phyloP scores from a whole-genome alignment of 2,329 filamentous ascomycete species.

The Elsinoe necatrix region DNA sequence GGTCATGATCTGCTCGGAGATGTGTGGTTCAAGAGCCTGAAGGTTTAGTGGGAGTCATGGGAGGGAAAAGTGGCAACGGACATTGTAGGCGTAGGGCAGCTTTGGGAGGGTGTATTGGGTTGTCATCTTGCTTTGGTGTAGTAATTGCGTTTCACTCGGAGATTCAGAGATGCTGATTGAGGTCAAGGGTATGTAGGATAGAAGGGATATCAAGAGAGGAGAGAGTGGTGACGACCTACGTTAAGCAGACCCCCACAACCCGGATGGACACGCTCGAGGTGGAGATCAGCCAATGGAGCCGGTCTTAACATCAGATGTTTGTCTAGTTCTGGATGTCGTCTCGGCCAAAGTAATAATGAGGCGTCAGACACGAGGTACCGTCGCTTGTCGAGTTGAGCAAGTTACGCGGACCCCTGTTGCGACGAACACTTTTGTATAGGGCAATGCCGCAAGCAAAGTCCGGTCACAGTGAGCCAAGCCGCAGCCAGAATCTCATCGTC shows the following conservation, averaged over 20 bases:
- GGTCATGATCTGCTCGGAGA: constrained; percentile 72
- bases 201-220: not conserved
- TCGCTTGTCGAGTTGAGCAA: no score
- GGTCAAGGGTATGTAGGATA: not conserved
- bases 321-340: not conserved
- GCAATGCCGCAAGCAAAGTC: no score
- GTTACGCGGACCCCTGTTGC: no score
- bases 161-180: not conserved
- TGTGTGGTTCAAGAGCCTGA: constrained; percentile 63
- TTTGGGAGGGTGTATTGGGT: constrained; percentile 15
- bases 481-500: no score
- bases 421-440: no score
- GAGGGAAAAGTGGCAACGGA: not conserved
- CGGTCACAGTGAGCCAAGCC: no score
- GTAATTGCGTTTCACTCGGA: not conserved
- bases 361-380: no score
- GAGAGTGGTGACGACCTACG: not conserved
- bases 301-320: not conserved
- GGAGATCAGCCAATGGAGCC: not conserved
- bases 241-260: constrained; percentile 1
- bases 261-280: not conserved
- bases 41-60: not conserved
- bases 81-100: constrained; percentile 17
- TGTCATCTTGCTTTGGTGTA: not conserved
- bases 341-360: not conserved